phyloP scores from a whole-genome alignment of 2,329 filamentous ascomycete genomes.

The Conoideocrella luteorostrata region DNA sequence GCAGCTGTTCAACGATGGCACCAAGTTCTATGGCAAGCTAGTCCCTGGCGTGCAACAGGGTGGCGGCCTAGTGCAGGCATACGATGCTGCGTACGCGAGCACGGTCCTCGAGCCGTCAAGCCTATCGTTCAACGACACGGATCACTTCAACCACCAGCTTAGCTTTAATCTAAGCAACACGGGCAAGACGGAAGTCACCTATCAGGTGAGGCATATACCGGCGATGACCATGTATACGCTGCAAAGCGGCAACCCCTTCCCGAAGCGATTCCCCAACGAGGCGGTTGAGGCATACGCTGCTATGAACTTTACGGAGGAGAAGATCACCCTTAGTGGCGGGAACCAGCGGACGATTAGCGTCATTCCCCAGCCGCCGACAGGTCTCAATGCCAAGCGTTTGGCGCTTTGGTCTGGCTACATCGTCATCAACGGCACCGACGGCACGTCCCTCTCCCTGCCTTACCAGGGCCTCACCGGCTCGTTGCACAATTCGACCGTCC shows the following conservation, averaged over 20 bases:
- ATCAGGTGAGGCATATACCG: conserved; percentile 41
- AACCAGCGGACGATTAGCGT: conserved; percentile 40
- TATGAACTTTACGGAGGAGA: conserved; percentile 33
- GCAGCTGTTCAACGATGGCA: conserved; percentile 39
- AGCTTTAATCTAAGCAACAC: conserved; percentile 52
- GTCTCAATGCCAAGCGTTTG: conserved; percentile 27
- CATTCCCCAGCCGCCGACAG: conserved; percentile 32
- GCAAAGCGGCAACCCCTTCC: conserved; percentile 24
- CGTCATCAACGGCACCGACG: conserved; percentile 31
- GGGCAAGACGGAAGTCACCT: conserved; percentile 42
- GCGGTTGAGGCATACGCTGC: conserved; percentile 32
- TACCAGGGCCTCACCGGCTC: conserved; percentile 33
- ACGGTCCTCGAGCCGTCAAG: conserved; percentile 46
- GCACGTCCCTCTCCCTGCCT: conserved; percentile 28
- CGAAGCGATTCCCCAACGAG: conserved; percentile 39
- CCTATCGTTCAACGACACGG: conserved; percentile 58
- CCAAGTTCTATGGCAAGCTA: conserved; percentile 27
- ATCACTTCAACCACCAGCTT: conserved; percentile 40
- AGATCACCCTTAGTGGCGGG: conserved; percentile 36
- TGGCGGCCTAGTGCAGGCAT: conserved; percentile 52
- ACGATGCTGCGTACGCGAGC: conserved; percentile 49
- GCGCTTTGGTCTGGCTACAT: conserved; percentile 38
- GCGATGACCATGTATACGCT: conserved; percentile 49
- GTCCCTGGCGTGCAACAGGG: conserved; percentile 57
- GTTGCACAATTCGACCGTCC: conserved; percentile 19